These are phyloP conservation scores for Rhododendron ferrugineum DNA, from an alignment of 148 eudicot genomes.

Conservation along the genomic window DNA sequence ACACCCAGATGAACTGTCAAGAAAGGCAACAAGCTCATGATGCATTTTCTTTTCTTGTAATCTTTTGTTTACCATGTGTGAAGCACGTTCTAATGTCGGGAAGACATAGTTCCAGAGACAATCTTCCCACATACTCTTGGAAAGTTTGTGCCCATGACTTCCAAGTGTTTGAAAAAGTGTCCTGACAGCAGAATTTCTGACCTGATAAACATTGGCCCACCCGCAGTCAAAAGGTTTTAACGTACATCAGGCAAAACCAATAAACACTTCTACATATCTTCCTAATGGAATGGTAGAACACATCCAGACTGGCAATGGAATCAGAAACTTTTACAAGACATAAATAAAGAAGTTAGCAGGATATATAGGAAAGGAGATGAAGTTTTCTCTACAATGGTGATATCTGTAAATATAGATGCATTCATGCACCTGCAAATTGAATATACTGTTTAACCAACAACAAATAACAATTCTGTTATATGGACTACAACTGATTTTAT, in stretches of 20 bases:
- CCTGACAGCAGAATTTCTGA: conserved; percentile 89
- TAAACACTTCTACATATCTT: not conserved
- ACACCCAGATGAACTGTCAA: conserved; percentile 17
- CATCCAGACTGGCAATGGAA: not conserved
- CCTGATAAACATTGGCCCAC: conserved; percentile 38
- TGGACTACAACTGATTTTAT: conserved; percentile 97
- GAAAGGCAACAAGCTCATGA: not conserved
- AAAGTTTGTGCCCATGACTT: conserved; percentile 96
- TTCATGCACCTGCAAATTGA: no score
- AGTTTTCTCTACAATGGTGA: not conserved
- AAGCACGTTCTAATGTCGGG: conserved; percentile 84
- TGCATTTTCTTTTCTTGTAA: not conserved
- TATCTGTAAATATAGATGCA: not conserved
- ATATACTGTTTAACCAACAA: no score
- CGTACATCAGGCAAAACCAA: not conserved
- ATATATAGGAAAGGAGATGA: not conserved
- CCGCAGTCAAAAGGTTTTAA: not conserved
- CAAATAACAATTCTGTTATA: conserved; percentile 3
- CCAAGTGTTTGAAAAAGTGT: conserved; percentile 96
- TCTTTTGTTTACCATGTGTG: conserved; percentile 66
- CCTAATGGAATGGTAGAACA: not conserved
- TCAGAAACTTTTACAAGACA: not conserved
- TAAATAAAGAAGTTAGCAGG: not conserved
- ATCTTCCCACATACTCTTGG: conserved; percentile 92
- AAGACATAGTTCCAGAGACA: conserved; percentile 95